Base-by-base conservation (phyloP, 805 yeast species). In the Nakazawaea siamensis region DNA sequence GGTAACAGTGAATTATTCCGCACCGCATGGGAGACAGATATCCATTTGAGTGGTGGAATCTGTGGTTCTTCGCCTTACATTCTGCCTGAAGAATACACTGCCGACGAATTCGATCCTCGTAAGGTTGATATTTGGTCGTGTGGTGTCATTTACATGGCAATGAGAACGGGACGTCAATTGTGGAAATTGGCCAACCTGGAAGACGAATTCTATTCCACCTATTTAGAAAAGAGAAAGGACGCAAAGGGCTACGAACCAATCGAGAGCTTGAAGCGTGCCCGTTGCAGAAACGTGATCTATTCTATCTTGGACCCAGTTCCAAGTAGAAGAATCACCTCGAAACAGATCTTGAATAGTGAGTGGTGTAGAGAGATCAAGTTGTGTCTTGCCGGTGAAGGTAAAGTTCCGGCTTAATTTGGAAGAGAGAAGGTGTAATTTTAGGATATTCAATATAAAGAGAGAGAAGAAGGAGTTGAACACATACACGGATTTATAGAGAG, bases 261-360 rank as follows among this genome's bases (percentile, higher is more conserved):
- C 40, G 97, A 90, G 58, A 54, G 62, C 33, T 62, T 90, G 48
- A 83, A 90, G 50, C 65, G 95, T 25, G 88, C 94, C 1, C 66
- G 94, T 47, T 88, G 97, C 53, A 67, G 95, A 35, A 90, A 90
- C 50, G 97, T 90, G 27, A 81, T 92, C 39, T 90, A 90, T 55
- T 84, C 95, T 15, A 82, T 92, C 37, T 63, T 92, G 46, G 97
- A 92, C 52, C 98, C 98, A 1, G 76, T 80, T 23, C 94, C 98
- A 4, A 63, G 70, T 11, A 70, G 97, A 47, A 70, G 97, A 53
- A 82, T 92, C 44, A 88, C 83, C 18, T 94, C 94, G 11, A 74
- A 75, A 47, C 97, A 90, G 58, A 75, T 88, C 18, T 63, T 92
- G 52, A 87, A 82, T 51, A 80, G 92, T 54, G 97, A 92, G 57